phyloP scores from a whole-genome alignment of 202 grass and related monocot genomes.

The Carex arenaria region DNA sequence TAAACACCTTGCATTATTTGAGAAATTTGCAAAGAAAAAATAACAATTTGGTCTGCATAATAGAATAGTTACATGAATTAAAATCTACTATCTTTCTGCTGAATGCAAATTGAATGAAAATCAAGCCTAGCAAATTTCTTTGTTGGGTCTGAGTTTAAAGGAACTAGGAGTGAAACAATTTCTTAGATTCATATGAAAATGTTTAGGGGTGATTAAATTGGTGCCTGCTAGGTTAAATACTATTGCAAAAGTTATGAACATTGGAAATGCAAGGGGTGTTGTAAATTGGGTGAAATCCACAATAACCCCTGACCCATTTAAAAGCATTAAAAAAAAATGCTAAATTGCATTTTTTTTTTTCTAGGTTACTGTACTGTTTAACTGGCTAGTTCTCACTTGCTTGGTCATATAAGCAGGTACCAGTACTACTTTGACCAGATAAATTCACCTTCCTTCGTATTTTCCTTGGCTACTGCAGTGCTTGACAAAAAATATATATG shows the following conservation, averaged over 20 bases:
- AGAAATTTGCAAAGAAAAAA: not conserved
- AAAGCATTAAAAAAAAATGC: not conserved
- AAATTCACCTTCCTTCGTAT: not conserved
- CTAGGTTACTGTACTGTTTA: not conserved
- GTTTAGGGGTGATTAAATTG: not conserved
- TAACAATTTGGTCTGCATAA: not conserved
- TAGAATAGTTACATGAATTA: not conserved
- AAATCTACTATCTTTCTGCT: not conserved
- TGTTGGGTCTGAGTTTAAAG: not conserved
- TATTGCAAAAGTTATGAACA: not conserved
- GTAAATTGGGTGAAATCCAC: not conserved
- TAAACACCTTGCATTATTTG: not conserved
- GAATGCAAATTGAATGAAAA: not conserved
- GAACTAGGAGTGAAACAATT: not conserved
- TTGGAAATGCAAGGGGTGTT: not conserved
- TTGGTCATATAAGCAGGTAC: not conserved
- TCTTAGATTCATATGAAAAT: slow-evolving; percentile 1
- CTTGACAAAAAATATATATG: not conserved
- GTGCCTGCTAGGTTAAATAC: not conserved
- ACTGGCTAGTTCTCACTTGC: not conserved
- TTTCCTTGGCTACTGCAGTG: not conserved
- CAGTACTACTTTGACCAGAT: not conserved
- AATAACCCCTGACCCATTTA: not conserved
- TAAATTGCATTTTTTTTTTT: not conserved
- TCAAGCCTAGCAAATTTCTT: not conserved